phyloP scores from a whole-genome alignment of 2,329 filamentous ascomycete genomes.

The Trichoderma koningii region DNA sequence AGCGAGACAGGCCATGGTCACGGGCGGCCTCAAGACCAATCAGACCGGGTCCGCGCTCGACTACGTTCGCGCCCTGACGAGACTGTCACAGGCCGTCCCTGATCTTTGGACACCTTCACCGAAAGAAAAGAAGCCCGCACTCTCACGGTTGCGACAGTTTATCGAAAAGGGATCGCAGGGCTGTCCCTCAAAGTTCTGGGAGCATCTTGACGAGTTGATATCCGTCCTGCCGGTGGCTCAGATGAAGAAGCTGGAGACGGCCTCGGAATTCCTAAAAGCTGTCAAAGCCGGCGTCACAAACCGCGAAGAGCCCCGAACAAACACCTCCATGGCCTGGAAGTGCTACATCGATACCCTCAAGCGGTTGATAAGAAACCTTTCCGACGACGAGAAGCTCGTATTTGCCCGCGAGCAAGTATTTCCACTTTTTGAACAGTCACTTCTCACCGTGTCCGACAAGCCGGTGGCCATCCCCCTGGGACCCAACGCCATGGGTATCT shows the following conservation, averaged over 20 bases:
- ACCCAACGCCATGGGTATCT: slow-evolving; percentile 41
- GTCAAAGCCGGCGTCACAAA: slow-evolving; percentile 70
- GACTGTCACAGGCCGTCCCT: slow-evolving; percentile 65
- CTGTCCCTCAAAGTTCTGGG: slow-evolving; percentile 74
- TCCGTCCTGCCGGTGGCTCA: slow-evolving; percentile 56
- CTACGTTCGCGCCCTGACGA: slow-evolving; percentile 66
- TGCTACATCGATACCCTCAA: slow-evolving; percentile 69
- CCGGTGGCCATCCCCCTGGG: slow-evolving; percentile 39
- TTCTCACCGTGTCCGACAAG: slow-evolving; percentile 50
- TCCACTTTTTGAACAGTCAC: slow-evolving; percentile 57
- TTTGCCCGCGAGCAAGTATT: slow-evolving; percentile 55
- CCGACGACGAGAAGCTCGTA: slow-evolving; percentile 48
- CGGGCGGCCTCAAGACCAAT: slow-evolving; percentile 69
- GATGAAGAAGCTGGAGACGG: slow-evolving; percentile 48
- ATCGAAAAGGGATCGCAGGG: slow-evolving; percentile 82
- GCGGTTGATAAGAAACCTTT: slow-evolving; percentile 52
- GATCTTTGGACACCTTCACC: slow-evolving; percentile 68
- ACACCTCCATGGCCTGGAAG: slow-evolving; percentile 70
- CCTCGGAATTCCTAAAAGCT: slow-evolving; percentile 64
- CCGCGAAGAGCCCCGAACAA: slow-evolving; percentile 72
- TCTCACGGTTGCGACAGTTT: slow-evolving; percentile 66
- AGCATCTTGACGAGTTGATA: slow-evolving; percentile 64
- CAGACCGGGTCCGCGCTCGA: slow-evolving; percentile 76
- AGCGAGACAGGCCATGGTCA: slow-evolving; percentile 64
- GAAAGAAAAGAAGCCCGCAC: slow-evolving; percentile 54